These are phyloP conservation scores for Xerocomellus amylosporus DNA, from an alignment of 768 basidiomycete genomes.

Conservation along the genomic window DNA sequence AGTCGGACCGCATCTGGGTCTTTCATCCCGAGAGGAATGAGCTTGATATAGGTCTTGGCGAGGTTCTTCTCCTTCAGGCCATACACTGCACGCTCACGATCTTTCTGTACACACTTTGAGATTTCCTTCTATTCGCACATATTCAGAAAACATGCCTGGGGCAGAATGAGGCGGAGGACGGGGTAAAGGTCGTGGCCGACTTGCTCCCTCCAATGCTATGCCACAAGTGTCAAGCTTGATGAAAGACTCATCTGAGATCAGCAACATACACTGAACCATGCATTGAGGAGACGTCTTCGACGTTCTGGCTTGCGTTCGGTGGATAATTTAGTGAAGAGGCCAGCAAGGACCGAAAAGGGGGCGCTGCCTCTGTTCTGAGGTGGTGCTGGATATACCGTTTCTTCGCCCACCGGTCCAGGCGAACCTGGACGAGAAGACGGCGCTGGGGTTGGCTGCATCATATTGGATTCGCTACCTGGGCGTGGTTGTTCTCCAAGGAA, in stretches of 20 bases:
- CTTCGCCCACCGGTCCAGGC: conserved; percentile 27
- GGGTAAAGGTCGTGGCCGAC: conserved; percentile 90
- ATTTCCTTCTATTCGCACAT: neutral
- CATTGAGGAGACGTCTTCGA: conserved; percentile 61
- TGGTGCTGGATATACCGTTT: conserved; percentile 46
- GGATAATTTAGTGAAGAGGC: conserved; percentile 74
- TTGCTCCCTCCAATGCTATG: conserved; percentile 79
- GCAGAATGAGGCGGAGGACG: conserved; percentile 82
- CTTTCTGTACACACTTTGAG: conserved; percentile 59
- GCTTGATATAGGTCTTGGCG: conserved; percentile 87
- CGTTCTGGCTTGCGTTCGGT: conserved; percentile 72
- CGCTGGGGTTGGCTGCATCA: conserved; percentile 67
- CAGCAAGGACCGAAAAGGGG: conserved; percentile 64
- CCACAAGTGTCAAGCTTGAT: conserved; percentile 14
- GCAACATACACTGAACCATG: conserved; percentile 76
- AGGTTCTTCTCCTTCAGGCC: conserved; percentile 93
- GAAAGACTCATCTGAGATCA: neutral
- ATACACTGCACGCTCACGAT: conserved; percentile 88
- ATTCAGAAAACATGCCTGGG: conserved; percentile 57
- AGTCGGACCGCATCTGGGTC: conserved; percentile 81
- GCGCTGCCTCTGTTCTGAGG: conserved; percentile 67
- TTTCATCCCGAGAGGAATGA: conserved; percentile 77
- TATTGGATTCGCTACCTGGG: conserved; percentile 1
- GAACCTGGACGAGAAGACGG: conserved; percentile 57
- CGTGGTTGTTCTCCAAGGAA: neutral